These are phyloP conservation scores for Trichoderma endophyticum DNA, from an alignment of 2,329 filamentous ascomycete species.

Conservation along the genomic window DNA sequence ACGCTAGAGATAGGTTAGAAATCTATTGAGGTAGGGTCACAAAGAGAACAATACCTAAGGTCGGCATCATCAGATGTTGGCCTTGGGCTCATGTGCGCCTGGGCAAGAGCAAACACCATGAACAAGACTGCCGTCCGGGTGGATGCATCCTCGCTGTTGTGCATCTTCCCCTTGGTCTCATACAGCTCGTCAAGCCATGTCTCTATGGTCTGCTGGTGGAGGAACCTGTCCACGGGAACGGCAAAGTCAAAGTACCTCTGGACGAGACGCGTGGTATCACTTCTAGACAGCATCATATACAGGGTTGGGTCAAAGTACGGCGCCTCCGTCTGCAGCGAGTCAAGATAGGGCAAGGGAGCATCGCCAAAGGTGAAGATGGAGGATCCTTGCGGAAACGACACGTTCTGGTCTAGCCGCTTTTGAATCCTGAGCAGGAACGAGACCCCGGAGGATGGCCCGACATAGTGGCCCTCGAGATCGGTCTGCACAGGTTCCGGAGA, in stretches of 20 bases:
- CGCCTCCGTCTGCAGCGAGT: neutral
- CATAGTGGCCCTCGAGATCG: constrained; percentile 13
- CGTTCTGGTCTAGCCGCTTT: constrained; percentile 7
- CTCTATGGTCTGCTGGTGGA: constrained; percentile 12
- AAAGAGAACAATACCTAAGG: neutral
- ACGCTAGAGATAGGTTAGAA: neutral
- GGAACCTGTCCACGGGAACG: constrained; percentile 11
- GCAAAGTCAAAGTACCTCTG: constrained; percentile 16
- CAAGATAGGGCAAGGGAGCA: constrained; percentile 11
- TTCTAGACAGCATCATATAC: constrained; percentile 9
- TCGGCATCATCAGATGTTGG: constrained; percentile 15
- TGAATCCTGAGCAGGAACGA: constrained; percentile 12
- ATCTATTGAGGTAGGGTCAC: neutral
- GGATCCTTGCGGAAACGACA: constrained; percentile 9
- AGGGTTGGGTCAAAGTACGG: constrained; percentile 14
- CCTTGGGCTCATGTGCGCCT: constrained; percentile 6
- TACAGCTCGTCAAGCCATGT: constrained; percentile 9
- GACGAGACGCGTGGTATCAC: constrained; percentile 12
- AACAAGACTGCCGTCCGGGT: constrained; percentile 6
- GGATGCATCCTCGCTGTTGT: neutral
- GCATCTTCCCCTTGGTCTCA: constrained; percentile 12
- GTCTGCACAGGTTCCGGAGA: constrained; percentile 15
- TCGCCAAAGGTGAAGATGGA: constrained; percentile 15
- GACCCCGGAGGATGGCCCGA: constrained; percentile 11
- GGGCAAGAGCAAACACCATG: constrained; percentile 14